Evolutionary conservation across 768 basidiomycete genomes (phyloP).

Genomic region (Lactifluus subvellereus): DNA sequence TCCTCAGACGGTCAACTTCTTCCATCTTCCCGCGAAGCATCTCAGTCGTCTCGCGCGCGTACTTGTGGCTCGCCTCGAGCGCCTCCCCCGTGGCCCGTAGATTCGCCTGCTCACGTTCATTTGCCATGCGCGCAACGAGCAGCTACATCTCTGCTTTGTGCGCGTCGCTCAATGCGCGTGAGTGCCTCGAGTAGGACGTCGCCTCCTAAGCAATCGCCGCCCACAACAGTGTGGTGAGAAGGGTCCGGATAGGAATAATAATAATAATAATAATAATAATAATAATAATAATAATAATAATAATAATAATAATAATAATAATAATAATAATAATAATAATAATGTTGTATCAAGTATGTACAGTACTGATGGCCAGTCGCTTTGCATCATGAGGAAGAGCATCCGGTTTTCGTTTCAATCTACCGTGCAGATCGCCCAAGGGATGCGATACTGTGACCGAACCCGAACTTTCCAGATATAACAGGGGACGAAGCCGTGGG

Average conservation of each 20-base stretch:
- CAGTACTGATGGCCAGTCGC: too few species aligned
- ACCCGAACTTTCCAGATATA: too few species aligned
- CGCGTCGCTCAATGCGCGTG: conserved; percentile 47
- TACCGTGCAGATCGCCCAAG: too few species aligned
- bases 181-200: conserved; percentile 47
- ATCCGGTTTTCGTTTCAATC: too few species aligned
- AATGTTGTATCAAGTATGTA: too few species aligned
- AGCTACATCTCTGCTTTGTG: conserved; percentile 61
- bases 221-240: neutral
- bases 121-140: conserved; percentile 45
- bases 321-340: neutral
- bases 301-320: neutral
- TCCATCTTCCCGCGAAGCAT: conserved; percentile 64
- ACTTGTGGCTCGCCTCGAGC: conserved; percentile 46
- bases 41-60: conserved; percentile 52
- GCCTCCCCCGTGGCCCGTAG: conserved; percentile 42
- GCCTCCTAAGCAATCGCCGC: conserved; percentile 38
- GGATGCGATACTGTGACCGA: too few species aligned
- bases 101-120: conserved; percentile 25
- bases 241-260: neutral
- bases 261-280: neutral
- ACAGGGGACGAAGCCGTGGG: too few species aligned
- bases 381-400: too few species aligned
- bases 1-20: conserved; percentile 63
- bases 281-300: neutral